Evolutionary conservation across 2,329 filamentous ascomycete genomes (phyloP), one percentile per base, ranked within the genome.

Genomic region (Alternaria infectoria): DNA sequence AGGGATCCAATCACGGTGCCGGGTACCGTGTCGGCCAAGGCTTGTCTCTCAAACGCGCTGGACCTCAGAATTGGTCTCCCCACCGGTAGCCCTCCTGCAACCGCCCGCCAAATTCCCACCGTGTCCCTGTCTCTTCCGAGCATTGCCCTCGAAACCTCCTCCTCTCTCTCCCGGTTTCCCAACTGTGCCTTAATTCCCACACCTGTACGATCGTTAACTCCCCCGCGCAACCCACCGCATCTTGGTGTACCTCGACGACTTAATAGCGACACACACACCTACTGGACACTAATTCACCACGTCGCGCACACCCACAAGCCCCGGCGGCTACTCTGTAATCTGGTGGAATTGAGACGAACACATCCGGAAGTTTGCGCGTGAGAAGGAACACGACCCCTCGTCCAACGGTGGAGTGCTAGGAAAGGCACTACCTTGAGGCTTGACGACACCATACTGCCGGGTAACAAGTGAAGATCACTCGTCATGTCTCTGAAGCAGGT

Each of bases 401-500:
- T 36, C 63, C 64, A 50, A 68, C 68, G 64, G 68, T 71, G 74
- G 72, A 70, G 74, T 66, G 68, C 71, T 72, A 71, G 70, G 52
- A 43, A 54, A 61, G 57, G 58, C 64, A 50, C 57, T 55, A 62
- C n/a, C 52, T 65, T 65, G 74, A 77, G 77, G 69, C 76, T 76
- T 75, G 75, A 77, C 76, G 76, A 78, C 77, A 79, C 77, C 76
- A 78, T 78, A 79, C 77, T 78, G 76, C 77, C 76, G 75, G 75
- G 75, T 78, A 78, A 72, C 70, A 74, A 72, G 69, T 74, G 69
- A 66, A 68, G 56, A 69, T 71, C 67, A 70, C 73, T 77, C 77
- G 74, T 74, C 74, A 84, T 85, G 83, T 84, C 83, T 75, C 81
- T 85, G 68, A 84, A 84, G 78, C 82, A 84, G 78, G 80, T 79